Evolutionary conservation across 106 monocot species (phyloP).

Genomic region (Iris macrosiphon): DNA sequence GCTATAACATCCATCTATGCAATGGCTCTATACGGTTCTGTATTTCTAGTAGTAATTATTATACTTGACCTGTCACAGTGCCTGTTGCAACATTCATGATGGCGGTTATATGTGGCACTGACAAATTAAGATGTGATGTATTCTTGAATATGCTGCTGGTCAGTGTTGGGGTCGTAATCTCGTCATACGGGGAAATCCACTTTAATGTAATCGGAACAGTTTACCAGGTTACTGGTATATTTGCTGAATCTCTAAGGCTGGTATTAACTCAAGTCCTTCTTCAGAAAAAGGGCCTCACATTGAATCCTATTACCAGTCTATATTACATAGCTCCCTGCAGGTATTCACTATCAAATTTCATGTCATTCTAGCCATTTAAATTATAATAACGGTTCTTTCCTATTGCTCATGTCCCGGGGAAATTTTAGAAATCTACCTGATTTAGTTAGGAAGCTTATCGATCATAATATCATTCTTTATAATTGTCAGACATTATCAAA

Average conservation of each 20-base stretch:
- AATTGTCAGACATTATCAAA: no score
- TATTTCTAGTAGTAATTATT: neutral
- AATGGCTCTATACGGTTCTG: neutral
- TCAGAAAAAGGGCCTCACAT: constrained; percentile 84
- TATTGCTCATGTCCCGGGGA: no score
- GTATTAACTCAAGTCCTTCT: constrained; percentile 96
- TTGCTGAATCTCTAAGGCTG: constrained; percentile 94
- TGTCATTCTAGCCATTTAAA: neutral
- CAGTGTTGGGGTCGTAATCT: constrained; percentile 91
- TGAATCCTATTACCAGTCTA: constrained; percentile 92
- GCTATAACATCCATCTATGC: neutral
- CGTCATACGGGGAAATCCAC: constrained; percentile 95
- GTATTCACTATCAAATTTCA: constrained; percentile 29
- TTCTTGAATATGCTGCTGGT: constrained; percentile 93
- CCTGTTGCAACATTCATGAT: constrained; percentile 92
- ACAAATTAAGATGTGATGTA: constrained; percentile 78
- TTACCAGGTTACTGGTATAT: constrained; percentile 86
- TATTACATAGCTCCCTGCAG: constrained; percentile 99
- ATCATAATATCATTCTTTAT: no score
- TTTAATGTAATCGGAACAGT: constrained; percentile 84
- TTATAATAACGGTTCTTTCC: no score
- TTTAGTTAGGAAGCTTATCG: no score
- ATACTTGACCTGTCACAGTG: constrained; percentile 54
- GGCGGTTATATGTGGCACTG: constrained; percentile 90
- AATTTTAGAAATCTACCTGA: no score